Base-by-base conservation (phyloP, 306 rosid species). In the Dicorynia guianensis region DNA sequence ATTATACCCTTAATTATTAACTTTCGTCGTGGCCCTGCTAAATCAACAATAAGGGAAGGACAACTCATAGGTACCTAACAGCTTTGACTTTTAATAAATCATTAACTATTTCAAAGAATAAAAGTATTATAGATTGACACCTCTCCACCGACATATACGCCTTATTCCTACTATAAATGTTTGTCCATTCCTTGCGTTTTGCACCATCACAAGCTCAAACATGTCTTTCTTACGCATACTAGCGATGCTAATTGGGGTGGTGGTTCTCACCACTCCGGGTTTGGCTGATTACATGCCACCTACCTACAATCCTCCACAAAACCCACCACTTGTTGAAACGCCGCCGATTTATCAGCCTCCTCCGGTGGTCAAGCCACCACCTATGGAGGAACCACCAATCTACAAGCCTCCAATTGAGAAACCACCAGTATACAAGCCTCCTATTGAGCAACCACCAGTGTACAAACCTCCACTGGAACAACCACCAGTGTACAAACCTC, bases 221-320 rank as follows among this genome's bases (percentile, higher is more conserved):
- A 85, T 85, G 85, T 57, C 74, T 3, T 61, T 25, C 6, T 6
- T 39, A 25, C 39, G 66, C 62, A n/a, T 80, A 54, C 52, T 66
- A 54, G 8, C 69, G 25, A 6, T 60, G 8, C 65, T 85, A 34
- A 74, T 85, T 34, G 84, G 80, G 40, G 79, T 71, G 59, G 79
- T 49, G 57, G 4, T 56, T 34, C 5, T 72, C 38, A 75, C 71
- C 56, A 18, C 76, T 42, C 74, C 89, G 4, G 77, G 62, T 25
- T 6, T 57, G 4, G 87, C 71, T 11, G 40, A 63, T 17, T 63
- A 43, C 63, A 12, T 18, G 25, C 64, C 56, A 40, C 54, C 15
- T 9, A 60, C 9, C 13, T 59, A 60, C 53, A 75, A 73, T 33
- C 71, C 65, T 20, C 79, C 83, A 30, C 80, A 61, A 17, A 54